Conservation (phyloP, 1,139 yeast genomes). For the Blastobotrys apis region DNA sequence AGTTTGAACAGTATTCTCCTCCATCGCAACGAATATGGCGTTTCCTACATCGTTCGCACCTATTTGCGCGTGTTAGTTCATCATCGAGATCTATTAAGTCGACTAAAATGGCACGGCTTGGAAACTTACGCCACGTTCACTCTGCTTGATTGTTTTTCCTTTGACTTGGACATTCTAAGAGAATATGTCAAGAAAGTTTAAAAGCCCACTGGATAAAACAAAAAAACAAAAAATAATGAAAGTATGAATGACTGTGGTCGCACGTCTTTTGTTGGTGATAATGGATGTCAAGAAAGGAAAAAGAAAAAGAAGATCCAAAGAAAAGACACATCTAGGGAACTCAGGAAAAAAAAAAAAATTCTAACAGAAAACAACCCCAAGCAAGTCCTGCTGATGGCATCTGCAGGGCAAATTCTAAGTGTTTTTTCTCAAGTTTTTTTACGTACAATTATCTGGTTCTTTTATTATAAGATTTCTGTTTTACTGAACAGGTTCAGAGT, state of each 20-base stretch:
- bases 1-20: constrained; percentile 69
- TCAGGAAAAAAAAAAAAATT: no score
- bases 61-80: not conserved
- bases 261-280: not conserved
- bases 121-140: constrained; percentile 15
- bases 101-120: not conserved
- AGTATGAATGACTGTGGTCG: not conserved
- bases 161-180: constrained; percentile 4
- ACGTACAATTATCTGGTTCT: no score
- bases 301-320: not conserved
- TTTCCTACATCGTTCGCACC: constrained; percentile 65
- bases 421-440: no score
- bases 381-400: no score
- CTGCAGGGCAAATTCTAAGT: no score
- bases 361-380: no score
- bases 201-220: not conserved
- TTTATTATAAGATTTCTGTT: no score
- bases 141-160: constrained; percentile 11
- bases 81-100: no score
- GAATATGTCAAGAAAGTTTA: not conserved
- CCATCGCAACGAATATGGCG: constrained; percentile 82
- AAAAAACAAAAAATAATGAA: not conserved
- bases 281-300: not conserved
- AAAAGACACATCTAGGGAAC: no score
- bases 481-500: no score